Conservation (phyloP, 345 rosid species). For the Pistacia atlantica region DNA sequence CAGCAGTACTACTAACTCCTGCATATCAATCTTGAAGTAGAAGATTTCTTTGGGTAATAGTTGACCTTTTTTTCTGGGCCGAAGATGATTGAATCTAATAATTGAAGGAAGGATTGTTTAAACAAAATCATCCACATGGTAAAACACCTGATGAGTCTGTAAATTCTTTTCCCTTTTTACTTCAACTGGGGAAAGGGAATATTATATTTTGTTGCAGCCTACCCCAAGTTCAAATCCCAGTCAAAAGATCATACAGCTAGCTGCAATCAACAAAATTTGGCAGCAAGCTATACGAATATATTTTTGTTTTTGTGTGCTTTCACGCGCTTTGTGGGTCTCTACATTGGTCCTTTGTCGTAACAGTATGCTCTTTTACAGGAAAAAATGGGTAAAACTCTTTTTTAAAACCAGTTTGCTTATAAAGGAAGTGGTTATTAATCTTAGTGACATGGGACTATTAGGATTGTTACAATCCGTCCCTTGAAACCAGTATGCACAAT, state of each 20-base stretch:
- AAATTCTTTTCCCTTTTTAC: neutral
- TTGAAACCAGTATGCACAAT: too few species aligned
- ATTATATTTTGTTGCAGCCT: neutral
- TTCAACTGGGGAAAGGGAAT: neutral
- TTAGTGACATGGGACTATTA: too few species aligned
- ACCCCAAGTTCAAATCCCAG: neutral
- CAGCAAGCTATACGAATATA: neutral
- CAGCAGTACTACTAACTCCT: neutral
- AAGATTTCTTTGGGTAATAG: neutral
- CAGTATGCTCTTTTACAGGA: too few species aligned
- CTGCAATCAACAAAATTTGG: neutral
- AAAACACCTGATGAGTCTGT: neutral
- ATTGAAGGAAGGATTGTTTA: neutral
- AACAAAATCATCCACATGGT: conserved; percentile 3
- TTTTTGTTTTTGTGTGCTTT: neutral
- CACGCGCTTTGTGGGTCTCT: neutral
- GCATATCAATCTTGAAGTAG: neutral
- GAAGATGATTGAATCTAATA: neutral
- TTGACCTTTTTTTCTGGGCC: neutral
- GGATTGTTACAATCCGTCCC: too few species aligned
- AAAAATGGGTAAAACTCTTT: too few species aligned
- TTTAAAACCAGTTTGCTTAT: too few species aligned
- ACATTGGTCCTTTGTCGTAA: too few species aligned
- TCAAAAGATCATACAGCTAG: neutral
- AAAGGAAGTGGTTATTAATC: too few species aligned